Conservation (phyloP, 495 filamentous ascomycete species). For the Rostrohypoxylon terebratum region DNA sequence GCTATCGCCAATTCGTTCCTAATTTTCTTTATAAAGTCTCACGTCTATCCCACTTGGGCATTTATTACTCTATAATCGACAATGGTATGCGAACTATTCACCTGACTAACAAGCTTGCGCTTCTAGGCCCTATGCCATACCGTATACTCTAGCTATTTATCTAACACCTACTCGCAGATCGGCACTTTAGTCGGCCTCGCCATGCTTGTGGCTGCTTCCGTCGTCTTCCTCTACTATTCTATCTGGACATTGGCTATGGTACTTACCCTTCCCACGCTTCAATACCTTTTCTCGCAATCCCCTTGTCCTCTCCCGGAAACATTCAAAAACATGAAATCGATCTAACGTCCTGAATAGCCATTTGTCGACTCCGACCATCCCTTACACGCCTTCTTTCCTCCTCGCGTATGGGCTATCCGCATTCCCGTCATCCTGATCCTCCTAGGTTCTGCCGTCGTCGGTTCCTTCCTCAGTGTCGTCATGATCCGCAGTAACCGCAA, state of each 20-base stretch:
- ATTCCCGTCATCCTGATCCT: conserved; percentile 97
- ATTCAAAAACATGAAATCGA: not conserved
- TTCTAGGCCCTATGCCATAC: not conserved
- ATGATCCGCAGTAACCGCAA: conserved; percentile 99
- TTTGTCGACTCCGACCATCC: conserved; percentile 96
- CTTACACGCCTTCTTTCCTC: conserved; percentile 94
- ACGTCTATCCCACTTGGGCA: not conserved
- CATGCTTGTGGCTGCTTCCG: conserved; percentile 95
- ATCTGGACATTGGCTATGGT: conserved; percentile 99
- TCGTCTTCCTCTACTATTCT: conserved; percentile 98
- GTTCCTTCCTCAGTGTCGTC: conserved; percentile 93
- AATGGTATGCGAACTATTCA: conserved; percentile 50
- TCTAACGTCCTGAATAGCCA: conserved; percentile 67
- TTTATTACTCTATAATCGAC: conserved; percentile 40
- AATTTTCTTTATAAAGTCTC: conserved; percentile 16
- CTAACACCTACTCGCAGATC: conserved; percentile 67
- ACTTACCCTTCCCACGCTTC: conserved; percentile 43
- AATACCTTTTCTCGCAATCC: too few relatives aligned
- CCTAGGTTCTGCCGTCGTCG: conserved; percentile 91
- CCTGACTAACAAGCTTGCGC: not conserved
- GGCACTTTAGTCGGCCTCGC: conserved; percentile 94
- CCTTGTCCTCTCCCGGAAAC: conserved; percentile 13
- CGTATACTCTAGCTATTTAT: conserved; percentile 18
- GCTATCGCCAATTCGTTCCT: not conserved
- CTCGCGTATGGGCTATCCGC: conserved; percentile 98